Evolutionary conservation across 345 rosid genomes (phyloP).

Genomic region (Eucalyptus pauciflora): DNA sequence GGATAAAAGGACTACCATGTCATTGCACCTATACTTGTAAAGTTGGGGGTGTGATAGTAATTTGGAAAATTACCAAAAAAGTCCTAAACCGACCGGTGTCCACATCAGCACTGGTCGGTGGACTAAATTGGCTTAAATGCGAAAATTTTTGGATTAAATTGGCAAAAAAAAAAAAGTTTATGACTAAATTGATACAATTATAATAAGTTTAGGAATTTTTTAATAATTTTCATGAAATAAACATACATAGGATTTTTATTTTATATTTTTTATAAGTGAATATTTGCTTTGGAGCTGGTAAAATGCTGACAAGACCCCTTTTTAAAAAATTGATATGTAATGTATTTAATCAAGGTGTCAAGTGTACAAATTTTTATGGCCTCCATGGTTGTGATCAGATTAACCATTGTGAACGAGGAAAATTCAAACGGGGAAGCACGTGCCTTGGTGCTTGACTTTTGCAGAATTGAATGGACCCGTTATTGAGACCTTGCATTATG

Average conservation of each 20-base stretch:
- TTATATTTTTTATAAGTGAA: not conserved
- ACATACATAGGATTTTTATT: too few relatives aligned
- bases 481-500: not conserved
- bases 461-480: not conserved
- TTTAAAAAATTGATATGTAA: not conserved
- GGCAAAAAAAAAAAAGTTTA: too few relatives aligned
- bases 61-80: too few relatives aligned
- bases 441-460: not conserved
- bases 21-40: too few relatives aligned
- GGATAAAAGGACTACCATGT: not conserved
- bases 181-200: too few relatives aligned
- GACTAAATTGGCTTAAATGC: fast-evolving
- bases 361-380: not conserved
- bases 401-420: not conserved
- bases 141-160: fast-evolving
- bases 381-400: not conserved
- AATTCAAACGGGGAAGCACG: not conserved
- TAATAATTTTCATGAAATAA: too few relatives aligned
- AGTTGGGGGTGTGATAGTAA: not conserved
- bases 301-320: not conserved
- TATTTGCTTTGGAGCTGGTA: not conserved
- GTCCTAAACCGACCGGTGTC: fast-evolving
- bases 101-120: fast-evolving
- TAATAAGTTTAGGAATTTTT: too few relatives aligned
- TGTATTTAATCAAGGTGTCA: not conserved